Percentiles rank a stretch among this genome's conserved stretches.
Evolutionary conservation across 768 basidiomycete species (phyloP).

Genomic region (Fomitopsis pulvina): DNA sequence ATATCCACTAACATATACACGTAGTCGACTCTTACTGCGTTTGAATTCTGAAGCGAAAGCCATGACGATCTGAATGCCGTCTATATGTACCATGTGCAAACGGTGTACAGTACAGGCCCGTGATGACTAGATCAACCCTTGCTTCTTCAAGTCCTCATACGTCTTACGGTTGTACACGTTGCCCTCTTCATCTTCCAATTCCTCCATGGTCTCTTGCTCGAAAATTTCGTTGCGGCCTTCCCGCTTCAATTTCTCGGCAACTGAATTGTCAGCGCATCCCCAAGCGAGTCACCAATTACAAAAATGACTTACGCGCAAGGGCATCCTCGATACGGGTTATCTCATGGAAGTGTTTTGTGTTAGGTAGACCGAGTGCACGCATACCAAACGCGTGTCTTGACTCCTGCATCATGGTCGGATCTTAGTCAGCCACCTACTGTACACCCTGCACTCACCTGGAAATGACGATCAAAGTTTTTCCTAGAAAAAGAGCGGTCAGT

Average conservation of each 20-base stretch:
- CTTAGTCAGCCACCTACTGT: background rate
- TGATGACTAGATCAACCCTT: constrained; percentile 59
- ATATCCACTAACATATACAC: too few species aligned
- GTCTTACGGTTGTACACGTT: constrained; percentile 98
- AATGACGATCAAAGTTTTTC: constrained; percentile 95
- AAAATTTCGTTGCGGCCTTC: constrained; percentile 95
- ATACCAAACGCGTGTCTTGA: constrained; percentile 97
- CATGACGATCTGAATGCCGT: too few species aligned
- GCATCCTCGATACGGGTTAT: constrained; percentile 98
- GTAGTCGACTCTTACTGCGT: too few species aligned
- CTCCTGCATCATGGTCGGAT: constrained; percentile 49
- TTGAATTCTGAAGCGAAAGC: background rate
- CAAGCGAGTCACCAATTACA: background rate
- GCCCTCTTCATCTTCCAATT: constrained; percentile 96
- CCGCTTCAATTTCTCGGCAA: constrained; percentile 95
- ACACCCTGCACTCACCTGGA: constrained; percentile 50
- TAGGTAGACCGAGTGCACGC: constrained; percentile 94
- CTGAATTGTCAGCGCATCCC: constrained; percentile 27
- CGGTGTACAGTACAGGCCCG: background rate
- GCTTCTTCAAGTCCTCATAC: constrained; percentile 96
- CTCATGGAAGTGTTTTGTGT: constrained; percentile 99
- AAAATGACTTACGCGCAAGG: constrained; percentile 64
- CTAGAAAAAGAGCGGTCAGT: constrained; percentile 31
- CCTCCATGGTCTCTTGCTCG: constrained; percentile 93
- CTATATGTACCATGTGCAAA: background rate